These are phyloP conservation scores for Marasmius oreades DNA, from an alignment of 1,284 basidiomycete genomes.

Conservation along the genomic window DNA sequence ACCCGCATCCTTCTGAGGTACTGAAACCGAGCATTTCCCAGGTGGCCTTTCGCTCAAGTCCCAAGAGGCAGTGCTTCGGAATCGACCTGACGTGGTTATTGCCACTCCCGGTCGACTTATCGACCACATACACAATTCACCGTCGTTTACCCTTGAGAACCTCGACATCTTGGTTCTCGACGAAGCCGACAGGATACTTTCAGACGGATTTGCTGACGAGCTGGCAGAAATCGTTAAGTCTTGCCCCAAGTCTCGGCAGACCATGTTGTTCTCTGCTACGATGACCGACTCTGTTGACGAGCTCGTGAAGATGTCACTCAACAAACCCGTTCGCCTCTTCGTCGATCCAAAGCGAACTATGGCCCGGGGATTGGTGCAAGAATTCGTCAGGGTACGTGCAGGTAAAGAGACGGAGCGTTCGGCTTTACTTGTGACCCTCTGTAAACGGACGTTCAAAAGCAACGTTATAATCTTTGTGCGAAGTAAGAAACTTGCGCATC, in stretches of 20 bases:
- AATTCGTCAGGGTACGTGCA: slow-evolving; percentile 88
- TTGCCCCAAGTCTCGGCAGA: slow-evolving; percentile 88
- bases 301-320: slow-evolving; percentile 87
- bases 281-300: slow-evolving; percentile 97
- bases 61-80: slow-evolving; percentile 82
- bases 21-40: slow-evolving; percentile 25
- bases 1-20: neutral
- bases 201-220: slow-evolving; percentile 97
- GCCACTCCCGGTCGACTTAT: slow-evolving; percentile 96
- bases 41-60: slow-evolving; percentile 90
- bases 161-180: slow-evolving; percentile 94
- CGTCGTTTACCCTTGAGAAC: slow-evolving; percentile 89
- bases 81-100: slow-evolving; percentile 89
- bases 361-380: slow-evolving; percentile 88
- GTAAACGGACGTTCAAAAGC: slow-evolving; percentile 82
- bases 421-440: slow-evolving; percentile 80
- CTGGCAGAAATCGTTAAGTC: slow-evolving; percentile 90
- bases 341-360: slow-evolving; percentile 92
- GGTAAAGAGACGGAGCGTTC: slow-evolving; percentile 80
- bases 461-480: slow-evolving; percentile 92
- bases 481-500: slow-evolving; percentile 95
- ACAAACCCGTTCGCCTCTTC: slow-evolving; percentile 91
- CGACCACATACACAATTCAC: slow-evolving; percentile 95
- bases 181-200: slow-evolving; percentile 97
- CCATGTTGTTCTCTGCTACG: slow-evolving; percentile 98